These are phyloP conservation scores for Hypoxylon rickii DNA, from an alignment of 495 filamentous ascomycete species.

Conservation along the genomic window DNA sequence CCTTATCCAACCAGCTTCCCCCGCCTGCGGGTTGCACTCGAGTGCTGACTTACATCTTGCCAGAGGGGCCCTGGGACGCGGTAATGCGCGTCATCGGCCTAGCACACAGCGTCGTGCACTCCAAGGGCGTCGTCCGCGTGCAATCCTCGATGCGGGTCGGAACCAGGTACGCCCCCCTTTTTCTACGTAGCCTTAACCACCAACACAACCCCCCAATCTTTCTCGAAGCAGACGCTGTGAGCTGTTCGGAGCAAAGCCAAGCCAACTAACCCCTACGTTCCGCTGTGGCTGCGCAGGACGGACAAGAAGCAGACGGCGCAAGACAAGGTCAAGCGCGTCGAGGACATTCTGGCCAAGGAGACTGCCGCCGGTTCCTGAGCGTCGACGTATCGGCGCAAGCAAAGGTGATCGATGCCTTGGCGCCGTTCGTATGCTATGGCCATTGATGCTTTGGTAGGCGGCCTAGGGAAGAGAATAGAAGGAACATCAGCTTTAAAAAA, in stretches of 20 bases:
- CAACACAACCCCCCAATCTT: not conserved
- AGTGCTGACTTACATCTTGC: not conserved
- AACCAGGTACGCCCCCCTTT: slow-evolving; percentile 64
- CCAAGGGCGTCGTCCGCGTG: slow-evolving; percentile 77
- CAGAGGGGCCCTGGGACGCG: slow-evolving; percentile 89
- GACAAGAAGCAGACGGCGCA: slow-evolving; percentile 54
- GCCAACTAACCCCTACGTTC: not conserved
- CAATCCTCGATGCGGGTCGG: slow-evolving; percentile 90
- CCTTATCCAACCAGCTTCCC: slow-evolving; percentile 13
- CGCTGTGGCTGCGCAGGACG: no score
- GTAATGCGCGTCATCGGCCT: slow-evolving; percentile 90
- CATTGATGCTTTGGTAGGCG: no score
- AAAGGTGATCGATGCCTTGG: no score
- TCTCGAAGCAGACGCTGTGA: no score
- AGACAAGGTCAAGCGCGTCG: slow-evolving; percentile 52
- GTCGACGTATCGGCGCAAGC: no score
- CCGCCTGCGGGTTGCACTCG: slow-evolving; percentile 8
- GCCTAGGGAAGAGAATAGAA: no score
- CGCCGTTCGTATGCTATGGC: no score
- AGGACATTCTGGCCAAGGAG: slow-evolving; percentile 45
- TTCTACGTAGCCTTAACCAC: not conserved
- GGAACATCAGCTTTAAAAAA: no score
- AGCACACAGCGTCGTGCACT: slow-evolving; percentile 82
- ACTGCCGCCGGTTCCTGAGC: not conserved
- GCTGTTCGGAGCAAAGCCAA: no score